Conservation (phyloP, 148 eudicot genomes). For the Camellia japonica region DNA sequence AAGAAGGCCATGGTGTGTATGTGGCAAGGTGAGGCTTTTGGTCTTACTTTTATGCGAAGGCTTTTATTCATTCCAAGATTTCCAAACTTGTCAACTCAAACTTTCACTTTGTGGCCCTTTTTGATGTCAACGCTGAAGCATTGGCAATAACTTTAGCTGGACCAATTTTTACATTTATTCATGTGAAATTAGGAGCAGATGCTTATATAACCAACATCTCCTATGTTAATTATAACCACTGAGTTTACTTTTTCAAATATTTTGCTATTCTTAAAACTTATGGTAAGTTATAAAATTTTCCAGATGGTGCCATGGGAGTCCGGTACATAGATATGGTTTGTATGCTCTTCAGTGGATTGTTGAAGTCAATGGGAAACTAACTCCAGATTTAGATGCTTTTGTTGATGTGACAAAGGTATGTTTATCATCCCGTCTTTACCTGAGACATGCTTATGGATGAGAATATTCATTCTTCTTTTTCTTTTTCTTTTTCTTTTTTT, state of each 20-base stretch:
- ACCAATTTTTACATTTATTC: background rate
- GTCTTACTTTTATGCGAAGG: background rate
- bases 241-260: background rate
- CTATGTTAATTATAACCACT: background rate
- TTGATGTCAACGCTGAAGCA: background rate
- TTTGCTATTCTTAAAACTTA: background rate
- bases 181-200: background rate
- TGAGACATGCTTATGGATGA: background rate
- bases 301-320: slow-evolving; percentile 97
- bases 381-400: slow-evolving; percentile 86
- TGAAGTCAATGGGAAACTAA: slow-evolving; percentile 90
- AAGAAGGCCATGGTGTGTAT: slow-evolving; percentile 96
- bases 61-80: background rate
- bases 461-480: too few species aligned
- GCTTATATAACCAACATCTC: background rate
- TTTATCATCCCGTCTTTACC: background rate
- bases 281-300: slow-evolving; percentile 6
- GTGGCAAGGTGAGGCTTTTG: slow-evolving; percentile 58
- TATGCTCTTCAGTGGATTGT: slow-evolving; percentile 97
- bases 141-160: background rate
- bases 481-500: too few species aligned
- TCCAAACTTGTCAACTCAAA: background rate
- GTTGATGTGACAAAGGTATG: slow-evolving; percentile 83
- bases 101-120: background rate
- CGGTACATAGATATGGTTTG: slow-evolving; percentile 80